These are phyloP conservation scores for Tuber calosporum DNA, from an alignment of 495 filamentous ascomycete genomes.

Conservation along the genomic window DNA sequence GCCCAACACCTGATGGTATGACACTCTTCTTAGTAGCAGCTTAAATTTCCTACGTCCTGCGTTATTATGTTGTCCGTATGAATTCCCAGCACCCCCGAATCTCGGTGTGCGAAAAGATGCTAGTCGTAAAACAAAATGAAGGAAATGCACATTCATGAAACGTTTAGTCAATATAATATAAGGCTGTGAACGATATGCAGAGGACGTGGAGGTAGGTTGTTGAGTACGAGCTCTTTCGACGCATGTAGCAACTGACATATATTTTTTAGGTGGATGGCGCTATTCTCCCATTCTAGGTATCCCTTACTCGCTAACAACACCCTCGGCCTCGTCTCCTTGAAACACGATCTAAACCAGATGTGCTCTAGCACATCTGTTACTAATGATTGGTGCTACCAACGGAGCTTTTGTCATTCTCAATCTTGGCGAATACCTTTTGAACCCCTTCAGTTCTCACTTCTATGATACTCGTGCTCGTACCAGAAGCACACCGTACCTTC, in stretches of 20 bases:
- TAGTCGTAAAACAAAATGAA: not conserved
- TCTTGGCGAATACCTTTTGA: not conserved
- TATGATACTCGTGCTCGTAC: too few relatives aligned
- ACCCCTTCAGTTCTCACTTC: not conserved
- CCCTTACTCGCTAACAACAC: too few relatives aligned
- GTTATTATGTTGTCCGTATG: not conserved
- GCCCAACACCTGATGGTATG: not conserved
- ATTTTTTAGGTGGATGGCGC: not conserved
- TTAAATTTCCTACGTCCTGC: not conserved
- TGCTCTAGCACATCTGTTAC: not conserved
- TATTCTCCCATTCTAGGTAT: not conserved
- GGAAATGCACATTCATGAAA: not conserved
- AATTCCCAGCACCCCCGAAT: not conserved
- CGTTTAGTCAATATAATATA: not conserved
- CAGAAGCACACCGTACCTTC: not conserved
- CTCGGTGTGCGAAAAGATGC: not conserved
- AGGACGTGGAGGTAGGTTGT: not conserved
- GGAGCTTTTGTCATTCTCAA: not conserved
- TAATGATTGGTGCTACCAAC: not conserved
- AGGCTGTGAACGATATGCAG: not conserved
- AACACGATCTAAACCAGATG: not conserved
- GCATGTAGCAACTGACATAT: not conserved
- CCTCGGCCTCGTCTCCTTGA: not conserved
- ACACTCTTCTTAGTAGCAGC: not conserved
- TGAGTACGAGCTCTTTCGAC: not conserved